Conservation (phyloP, 306 rosid genomes). For the Abrus precatorius region DNA sequence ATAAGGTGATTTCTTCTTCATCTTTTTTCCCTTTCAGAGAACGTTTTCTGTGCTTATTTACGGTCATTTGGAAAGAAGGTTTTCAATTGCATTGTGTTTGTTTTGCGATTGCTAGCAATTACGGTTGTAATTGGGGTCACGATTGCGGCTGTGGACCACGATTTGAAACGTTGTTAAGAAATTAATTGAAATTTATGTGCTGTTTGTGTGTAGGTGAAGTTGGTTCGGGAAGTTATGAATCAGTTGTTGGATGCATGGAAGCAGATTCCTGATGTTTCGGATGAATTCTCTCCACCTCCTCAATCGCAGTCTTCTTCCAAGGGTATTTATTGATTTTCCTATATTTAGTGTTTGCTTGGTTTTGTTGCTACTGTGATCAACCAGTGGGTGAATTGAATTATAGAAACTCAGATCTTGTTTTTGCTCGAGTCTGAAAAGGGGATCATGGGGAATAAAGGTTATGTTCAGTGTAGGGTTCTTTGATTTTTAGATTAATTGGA, state of each 20-base stretch:
- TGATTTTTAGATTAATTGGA: not conserved
- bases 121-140: not conserved
- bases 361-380: not conserved
- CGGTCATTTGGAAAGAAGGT: slow-evolving; percentile 5
- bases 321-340: slow-evolving; percentile 55
- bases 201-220: slow-evolving; percentile 66
- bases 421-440: not conserved
- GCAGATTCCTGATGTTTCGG: slow-evolving; percentile 78
- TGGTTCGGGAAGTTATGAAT: slow-evolving; percentile 76
- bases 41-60: not conserved
- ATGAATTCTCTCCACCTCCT: slow-evolving; percentile 69
- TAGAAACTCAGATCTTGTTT: slow-evolving; percentile 7
- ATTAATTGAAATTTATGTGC: slow-evolving; percentile 9
- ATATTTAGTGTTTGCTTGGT: not conserved
- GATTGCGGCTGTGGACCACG: not conserved
- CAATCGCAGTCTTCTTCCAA: slow-evolving; percentile 65
- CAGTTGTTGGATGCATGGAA: slow-evolving; percentile 82
- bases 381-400: not conserved
- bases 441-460: not conserved
- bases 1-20: slow-evolving; percentile 54
- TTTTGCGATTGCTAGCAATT: not conserved
- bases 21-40: not conserved
- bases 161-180: not conserved
- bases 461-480: not conserved
- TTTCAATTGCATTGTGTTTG: not conserved